A percentile compares a stretch with the other conserved stretches of the same genome.
These are phyloP conservation scores for Leccinum truebloodii DNA, from an alignment of 768 basidiomycete genomes.

Conservation along the genomic window DNA sequence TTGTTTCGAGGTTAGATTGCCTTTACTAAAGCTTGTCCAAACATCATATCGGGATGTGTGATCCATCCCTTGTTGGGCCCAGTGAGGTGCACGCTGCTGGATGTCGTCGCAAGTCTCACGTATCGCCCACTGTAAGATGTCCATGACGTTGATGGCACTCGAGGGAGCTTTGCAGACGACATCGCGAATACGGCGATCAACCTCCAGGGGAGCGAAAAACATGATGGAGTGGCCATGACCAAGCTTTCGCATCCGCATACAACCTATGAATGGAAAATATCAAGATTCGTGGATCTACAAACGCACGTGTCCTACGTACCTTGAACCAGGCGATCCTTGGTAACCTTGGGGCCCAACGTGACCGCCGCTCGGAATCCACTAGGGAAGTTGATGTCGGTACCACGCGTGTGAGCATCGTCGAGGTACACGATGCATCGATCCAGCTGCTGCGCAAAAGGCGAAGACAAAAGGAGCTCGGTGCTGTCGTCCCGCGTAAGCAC, in stretches of 20 bases:
- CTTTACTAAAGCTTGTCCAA: constrained; percentile 18
- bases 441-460: constrained; percentile 36
- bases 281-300: not conserved
- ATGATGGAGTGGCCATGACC: constrained; percentile 49
- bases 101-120: constrained; percentile 45
- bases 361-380: constrained; percentile 36
- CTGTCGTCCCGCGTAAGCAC: constrained; percentile 34
- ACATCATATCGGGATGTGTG: constrained; percentile 16
- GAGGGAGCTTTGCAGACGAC: constrained; percentile 13
- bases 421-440: constrained; percentile 40
- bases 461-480: constrained; percentile 31
- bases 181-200: constrained; percentile 38
- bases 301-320: constrained; percentile 27
- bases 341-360: constrained; percentile 39
- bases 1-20: not conserved
- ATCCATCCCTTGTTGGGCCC: constrained; percentile 41
- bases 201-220: constrained; percentile 47
- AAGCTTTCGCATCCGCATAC: constrained; percentile 54
- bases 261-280: constrained; percentile 35
- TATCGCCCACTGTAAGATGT: constrained; percentile 46
- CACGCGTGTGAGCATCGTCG: constrained; percentile 42
- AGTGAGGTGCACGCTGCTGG: constrained; percentile 39
- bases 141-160: constrained; percentile 16
- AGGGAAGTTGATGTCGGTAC: constrained; percentile 42
- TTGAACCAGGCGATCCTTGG: constrained; percentile 38